Conservation (phyloP, 1,139 yeast species). For the Sugiyamaella neomexicana region DNA sequence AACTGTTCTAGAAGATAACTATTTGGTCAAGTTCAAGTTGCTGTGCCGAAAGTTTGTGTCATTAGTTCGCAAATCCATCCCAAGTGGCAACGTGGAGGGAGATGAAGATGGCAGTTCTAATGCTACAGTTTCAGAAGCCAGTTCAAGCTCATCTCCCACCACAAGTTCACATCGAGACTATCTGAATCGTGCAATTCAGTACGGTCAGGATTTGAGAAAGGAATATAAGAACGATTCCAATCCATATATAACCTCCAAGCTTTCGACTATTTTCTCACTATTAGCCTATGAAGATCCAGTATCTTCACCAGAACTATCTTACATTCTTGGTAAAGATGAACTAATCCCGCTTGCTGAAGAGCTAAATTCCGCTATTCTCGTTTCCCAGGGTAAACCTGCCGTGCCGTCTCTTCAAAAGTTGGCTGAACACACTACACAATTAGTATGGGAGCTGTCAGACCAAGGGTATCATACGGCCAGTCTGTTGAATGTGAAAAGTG, state of each 20-base stretch:
- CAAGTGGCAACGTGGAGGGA: constrained; percentile 16
- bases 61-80: constrained; percentile 37
- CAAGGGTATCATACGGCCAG: constrained; percentile 37
- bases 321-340: constrained; percentile 42
- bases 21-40: constrained; percentile 54
- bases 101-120: too few species aligned
- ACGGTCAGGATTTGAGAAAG: constrained; percentile 50
- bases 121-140: constrained; percentile 14
- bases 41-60: constrained; percentile 53
- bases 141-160: constrained; percentile 3
- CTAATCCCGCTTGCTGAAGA: constrained; percentile 46
- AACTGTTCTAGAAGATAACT: constrained; percentile 45
- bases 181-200: constrained; percentile 45
- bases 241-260: constrained; percentile 39
- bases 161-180: constrained; percentile 24
- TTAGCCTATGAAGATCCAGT: constrained; percentile 55
- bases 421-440: constrained; percentile 40
- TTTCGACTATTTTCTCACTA: constrained; percentile 48
- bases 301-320: constrained; percentile 41
- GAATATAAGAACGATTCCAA: constrained; percentile 40
- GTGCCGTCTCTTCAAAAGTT: constrained; percentile 43
- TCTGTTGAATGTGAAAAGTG: constrained; percentile 42
- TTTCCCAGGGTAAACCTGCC: constrained; percentile 46
- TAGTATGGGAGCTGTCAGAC: constrained; percentile 40
- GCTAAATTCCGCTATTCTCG: constrained; percentile 47